phyloP scores from a whole-genome alignment of 202 grass and related monocot genomes.

The Schoenoplectus tabernaemontani region DNA sequence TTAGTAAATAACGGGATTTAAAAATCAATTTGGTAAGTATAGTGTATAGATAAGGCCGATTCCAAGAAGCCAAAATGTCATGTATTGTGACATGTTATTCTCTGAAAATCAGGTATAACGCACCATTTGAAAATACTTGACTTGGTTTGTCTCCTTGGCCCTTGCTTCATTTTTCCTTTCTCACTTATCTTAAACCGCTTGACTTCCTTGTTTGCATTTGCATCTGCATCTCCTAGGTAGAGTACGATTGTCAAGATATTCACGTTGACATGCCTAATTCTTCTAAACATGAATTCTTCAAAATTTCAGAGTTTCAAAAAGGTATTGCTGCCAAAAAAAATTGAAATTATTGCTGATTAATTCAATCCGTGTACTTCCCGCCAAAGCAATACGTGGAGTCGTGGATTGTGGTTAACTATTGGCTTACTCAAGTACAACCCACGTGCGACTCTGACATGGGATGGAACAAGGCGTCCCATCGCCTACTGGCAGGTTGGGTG shows the following conservation, averaged over 20 bases:
- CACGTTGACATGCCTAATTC: conserved; percentile 16
- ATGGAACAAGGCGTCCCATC: neutral
- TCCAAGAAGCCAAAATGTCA: neutral
- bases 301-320: neutral
- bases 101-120: conserved; percentile 10
- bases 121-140: conserved; percentile 17
- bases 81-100: neutral
- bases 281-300: neutral
- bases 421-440: neutral
- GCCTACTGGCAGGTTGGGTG: too few relatives aligned
- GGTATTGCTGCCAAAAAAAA: neutral
- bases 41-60: too few relatives aligned
- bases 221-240: neutral
- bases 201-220: neutral
- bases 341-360: neutral
- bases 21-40: neutral
- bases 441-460: neutral
- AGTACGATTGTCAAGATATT: neutral
- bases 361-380: neutral
- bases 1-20: too few relatives aligned
- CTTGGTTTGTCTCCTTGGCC: neutral
- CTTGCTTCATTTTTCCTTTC: neutral
- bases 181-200: neutral
- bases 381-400: neutral
- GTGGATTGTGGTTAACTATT: neutral